These are phyloP conservation scores for Dryas alaskensis DNA, from an alignment of 306 rosid genomes.

Conservation along the genomic window DNA sequence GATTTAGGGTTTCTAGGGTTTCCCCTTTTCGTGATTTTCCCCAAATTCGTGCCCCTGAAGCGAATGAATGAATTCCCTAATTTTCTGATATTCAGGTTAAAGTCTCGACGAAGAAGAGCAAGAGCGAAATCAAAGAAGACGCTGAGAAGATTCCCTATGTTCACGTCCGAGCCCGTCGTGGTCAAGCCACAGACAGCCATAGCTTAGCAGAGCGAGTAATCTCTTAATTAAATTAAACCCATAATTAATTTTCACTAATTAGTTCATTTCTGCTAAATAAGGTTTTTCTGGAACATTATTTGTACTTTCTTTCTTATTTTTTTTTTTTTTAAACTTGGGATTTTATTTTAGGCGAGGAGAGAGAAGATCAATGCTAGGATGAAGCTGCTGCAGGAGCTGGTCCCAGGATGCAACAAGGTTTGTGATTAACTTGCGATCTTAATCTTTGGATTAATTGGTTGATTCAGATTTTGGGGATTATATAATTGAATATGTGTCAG, in stretches of 20 bases:
- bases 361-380: conserved; percentile 98
- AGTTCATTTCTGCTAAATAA: background rate
- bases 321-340: background rate
- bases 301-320: background rate
- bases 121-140: conserved; percentile 56
- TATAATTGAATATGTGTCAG: conserved; percentile 43
- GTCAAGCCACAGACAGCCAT: conserved; percentile 97
- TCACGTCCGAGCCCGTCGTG: conserved; percentile 97
- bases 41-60: conserved; percentile 22
- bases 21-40: conserved; percentile 17
- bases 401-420: conserved; percentile 98
- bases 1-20: conserved; percentile 38
- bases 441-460: conserved; percentile 31
- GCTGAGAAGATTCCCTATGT: conserved; percentile 77
- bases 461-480: conserved; percentile 36
- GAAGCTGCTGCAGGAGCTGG: conserved; percentile 95
- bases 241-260: conserved; percentile 9
- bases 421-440: conserved; percentile 35
- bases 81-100: conserved; percentile 53
- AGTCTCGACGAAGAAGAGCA: conserved; percentile 63
- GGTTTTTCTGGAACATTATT: background rate
- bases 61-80: background rate
- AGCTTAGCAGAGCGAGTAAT: conserved; percentile 96
- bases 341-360: conserved; percentile 79
- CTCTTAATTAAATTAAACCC: conserved; percentile 25